A percentile compares a stretch with the other conserved stretches of the same genome.
Conservation (phyloP, 768 basidiomycete species). For the Kwoniella sp. region DNA sequence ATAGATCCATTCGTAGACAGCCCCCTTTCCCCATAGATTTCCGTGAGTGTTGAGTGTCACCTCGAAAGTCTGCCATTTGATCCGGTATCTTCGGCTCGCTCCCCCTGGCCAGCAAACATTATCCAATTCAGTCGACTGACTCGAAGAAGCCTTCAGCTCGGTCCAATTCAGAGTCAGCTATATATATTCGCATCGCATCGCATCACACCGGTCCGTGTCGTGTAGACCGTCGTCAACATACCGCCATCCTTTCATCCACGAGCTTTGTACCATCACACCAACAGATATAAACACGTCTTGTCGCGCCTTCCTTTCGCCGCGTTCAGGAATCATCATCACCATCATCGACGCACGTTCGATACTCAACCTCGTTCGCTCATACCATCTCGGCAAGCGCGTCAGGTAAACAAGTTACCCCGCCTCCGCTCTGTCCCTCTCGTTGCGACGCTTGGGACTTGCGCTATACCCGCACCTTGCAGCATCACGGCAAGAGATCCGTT, state of each 20-base stretch:
- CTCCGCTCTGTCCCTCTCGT: not conserved
- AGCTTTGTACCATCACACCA: not conserved
- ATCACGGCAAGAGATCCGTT: not conserved
- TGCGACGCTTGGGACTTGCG: not conserved
- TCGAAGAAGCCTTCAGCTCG: not conserved
- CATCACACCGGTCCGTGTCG: no score
- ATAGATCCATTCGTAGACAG: no score
- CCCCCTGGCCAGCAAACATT: not conserved
- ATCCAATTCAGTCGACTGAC: not conserved
- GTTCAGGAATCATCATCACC: not conserved
- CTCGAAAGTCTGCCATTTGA: not conserved
- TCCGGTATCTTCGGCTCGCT: slow-evolving; percentile 3
- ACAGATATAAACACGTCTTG: not conserved
- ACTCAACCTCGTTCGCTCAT: not conserved
- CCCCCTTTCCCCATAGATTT: not conserved
- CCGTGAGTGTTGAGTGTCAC: no score
- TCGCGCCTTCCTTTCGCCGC: not conserved
- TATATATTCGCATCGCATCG: not conserved
- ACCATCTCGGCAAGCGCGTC: not conserved
- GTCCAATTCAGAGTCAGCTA: not conserved
- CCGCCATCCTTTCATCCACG: not conserved
- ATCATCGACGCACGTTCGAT: not conserved
- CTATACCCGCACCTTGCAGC: not conserved
- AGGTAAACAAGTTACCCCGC: not conserved
- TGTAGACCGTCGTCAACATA: not conserved